phyloP scores from a whole-genome alignment of 495 filamentous ascomycete genomes.

The Aspergillus taichungensis region DNA sequence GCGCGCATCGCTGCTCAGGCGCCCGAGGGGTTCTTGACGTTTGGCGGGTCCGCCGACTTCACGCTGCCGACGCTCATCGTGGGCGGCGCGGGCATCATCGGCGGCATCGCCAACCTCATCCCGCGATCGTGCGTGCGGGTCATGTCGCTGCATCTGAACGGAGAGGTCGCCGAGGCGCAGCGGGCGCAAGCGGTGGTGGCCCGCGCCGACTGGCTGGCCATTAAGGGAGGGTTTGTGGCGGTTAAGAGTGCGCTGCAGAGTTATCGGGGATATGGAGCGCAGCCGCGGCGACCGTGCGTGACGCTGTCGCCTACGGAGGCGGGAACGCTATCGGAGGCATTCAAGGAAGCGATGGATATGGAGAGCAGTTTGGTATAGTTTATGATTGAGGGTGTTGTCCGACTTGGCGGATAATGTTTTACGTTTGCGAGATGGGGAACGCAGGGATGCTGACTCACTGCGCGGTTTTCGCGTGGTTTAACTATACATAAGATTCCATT shows the following conservation, averaged over 20 bases:
- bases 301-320: conserved; percentile 51
- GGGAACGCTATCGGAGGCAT: conserved; percentile 56
- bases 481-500: not conserved
- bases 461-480: not conserved
- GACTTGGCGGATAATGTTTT: too few species aligned
- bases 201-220: conserved; percentile 78
- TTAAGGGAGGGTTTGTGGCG: conserved; percentile 77
- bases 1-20: conserved; percentile 63
- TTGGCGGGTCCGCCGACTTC: conserved; percentile 88
- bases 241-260: conserved; percentile 72
- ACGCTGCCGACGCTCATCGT: conserved; percentile 73
- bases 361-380: conserved; percentile 45
- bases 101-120: conserved; percentile 75
- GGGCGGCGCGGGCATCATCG: conserved; percentile 82
- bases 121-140: conserved; percentile 67
- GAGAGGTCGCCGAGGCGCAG: conserved; percentile 63
- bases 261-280: conserved; percentile 71
- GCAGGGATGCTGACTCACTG: not conserved
- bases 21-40: conserved; percentile 60
- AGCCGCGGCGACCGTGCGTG: conserved; percentile 68
- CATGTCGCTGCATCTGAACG: conserved; percentile 60
- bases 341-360: conserved; percentile 64
- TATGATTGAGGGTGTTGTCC: too few species aligned
- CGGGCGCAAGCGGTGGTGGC: conserved; percentile 72
- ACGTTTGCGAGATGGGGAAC: not conserved